Evolutionary conservation across 768 basidiomycete genomes (phyloP).

Genomic region (Pisolithus microcarpus): DNA sequence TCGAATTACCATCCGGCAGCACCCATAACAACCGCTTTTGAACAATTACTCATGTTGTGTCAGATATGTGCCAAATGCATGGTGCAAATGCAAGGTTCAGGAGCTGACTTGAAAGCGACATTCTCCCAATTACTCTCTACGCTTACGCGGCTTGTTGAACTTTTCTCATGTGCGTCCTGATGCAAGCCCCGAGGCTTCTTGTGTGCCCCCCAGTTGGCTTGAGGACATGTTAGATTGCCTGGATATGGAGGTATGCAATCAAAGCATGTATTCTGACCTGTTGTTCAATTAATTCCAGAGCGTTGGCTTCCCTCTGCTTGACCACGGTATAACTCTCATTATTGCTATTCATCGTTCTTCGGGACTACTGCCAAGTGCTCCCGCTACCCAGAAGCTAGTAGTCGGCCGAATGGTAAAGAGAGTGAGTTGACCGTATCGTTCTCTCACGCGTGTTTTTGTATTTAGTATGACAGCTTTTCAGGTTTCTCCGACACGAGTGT

Average conservation of each 20-base stretch:
- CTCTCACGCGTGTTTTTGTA: neutral
- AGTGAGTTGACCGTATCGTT: conserved; percentile 23
- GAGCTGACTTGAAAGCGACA: conserved; percentile 37
- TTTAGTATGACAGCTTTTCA: conserved; percentile 45
- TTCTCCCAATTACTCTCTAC: conserved; percentile 47
- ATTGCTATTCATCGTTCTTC: conserved; percentile 48
- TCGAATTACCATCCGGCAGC: conserved; percentile 23
- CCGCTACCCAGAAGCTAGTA: conserved; percentile 47
- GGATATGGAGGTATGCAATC: conserved; percentile 44
- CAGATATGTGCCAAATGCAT: conserved; percentile 37
- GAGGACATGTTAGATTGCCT: conserved; percentile 44
- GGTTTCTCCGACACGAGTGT: conserved; percentile 61
- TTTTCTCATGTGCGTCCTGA: conserved; percentile 31
- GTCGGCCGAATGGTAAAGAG: conserved; percentile 55
- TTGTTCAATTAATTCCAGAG: conserved; percentile 31
- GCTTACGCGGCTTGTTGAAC: conserved; percentile 42
- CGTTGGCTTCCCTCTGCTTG: conserved; percentile 60
- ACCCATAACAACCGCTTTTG: conserved; percentile 54
- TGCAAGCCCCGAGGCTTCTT: conserved; percentile 33
- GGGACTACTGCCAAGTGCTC: conserved; percentile 44
- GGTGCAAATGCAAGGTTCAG: conserved; percentile 25
- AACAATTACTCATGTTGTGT: conserved; percentile 45
- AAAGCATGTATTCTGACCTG: neutral
- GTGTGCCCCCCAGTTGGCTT: conserved; percentile 66
- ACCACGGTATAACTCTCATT: conserved; percentile 51